phyloP scores from a whole-genome alignment of 768 basidiomycete species.

The Sistotremastrum suecicum region DNA sequence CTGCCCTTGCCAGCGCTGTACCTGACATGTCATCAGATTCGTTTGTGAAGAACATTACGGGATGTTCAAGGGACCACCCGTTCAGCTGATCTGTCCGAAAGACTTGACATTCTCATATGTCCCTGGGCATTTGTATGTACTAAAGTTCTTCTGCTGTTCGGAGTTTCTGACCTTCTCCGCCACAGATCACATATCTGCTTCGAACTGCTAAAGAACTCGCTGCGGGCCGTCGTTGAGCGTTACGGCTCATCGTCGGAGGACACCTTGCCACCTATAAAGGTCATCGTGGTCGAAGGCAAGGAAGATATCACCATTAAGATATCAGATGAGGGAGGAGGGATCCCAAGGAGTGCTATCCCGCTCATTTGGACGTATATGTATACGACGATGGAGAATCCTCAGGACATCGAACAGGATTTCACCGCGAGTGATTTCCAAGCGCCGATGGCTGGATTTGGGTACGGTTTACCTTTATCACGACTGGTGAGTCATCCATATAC shows the following conservation, averaged over 20 bases:
- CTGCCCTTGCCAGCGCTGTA: no score
- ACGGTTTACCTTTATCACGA: constrained; percentile 84
- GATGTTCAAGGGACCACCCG: constrained; percentile 91
- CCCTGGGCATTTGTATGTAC: constrained; percentile 65
- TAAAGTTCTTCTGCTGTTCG: neutral
- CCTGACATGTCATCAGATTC: constrained; percentile 23
- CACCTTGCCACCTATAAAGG: constrained; percentile 79
- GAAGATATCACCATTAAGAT: constrained; percentile 99
- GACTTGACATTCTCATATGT: constrained; percentile 87
- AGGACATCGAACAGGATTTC: constrained; percentile 64
- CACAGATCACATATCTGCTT: constrained; percentile 82
- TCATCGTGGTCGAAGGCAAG: constrained; percentile 91
- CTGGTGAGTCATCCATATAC: constrained; percentile 38
- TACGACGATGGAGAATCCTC: constrained; percentile 63
- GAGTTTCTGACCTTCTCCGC: neutral
- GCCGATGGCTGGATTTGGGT: constrained; percentile 95
- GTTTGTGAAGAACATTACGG: constrained; percentile 91
- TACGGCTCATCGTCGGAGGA: constrained; percentile 73
- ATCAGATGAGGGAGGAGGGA: constrained; percentile 92
- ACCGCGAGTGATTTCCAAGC: constrained; percentile 86
- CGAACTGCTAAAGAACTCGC: constrained; percentile 93
- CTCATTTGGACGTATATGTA: constrained; percentile 99
- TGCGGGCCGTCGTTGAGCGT: constrained; percentile 91
- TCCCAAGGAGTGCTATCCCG: constrained; percentile 71
- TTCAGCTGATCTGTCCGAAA: constrained; percentile 88